Percentiles rank a stretch among this genome's conserved stretches.
Conservation (phyloP, 768 basidiomycete species). For the Pleurotus ostreatus region DNA sequence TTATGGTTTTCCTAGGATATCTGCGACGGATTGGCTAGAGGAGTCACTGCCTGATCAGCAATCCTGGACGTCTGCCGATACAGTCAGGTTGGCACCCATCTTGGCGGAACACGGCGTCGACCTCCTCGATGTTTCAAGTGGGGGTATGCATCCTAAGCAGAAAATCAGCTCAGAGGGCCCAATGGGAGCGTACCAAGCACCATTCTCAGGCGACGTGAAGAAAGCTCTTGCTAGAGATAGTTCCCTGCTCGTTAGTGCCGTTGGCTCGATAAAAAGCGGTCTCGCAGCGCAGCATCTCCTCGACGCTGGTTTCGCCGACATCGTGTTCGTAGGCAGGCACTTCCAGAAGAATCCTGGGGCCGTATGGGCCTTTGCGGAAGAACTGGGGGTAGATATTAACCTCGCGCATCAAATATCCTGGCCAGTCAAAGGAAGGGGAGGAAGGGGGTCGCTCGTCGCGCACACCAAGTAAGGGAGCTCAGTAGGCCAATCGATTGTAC, state of each 20-base stretch:
- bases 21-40: constrained; percentile 59
- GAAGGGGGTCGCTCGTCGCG: background rate
- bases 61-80: constrained; percentile 56
- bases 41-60: constrained; percentile 41
- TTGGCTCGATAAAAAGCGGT: constrained; percentile 54
- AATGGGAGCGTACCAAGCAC: constrained; percentile 14
- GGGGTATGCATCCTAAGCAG: constrained; percentile 37
- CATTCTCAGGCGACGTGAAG: constrained; percentile 49
- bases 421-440: constrained; percentile 40
- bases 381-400: constrained; percentile 45
- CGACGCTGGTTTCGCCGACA: constrained; percentile 56
- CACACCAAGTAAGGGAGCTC: background rate
- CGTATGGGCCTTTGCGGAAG: constrained; percentile 52
- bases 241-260: constrained; percentile 37
- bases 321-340: constrained; percentile 46
- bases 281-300: constrained; percentile 54
- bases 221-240: constrained; percentile 32
- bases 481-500: no score
- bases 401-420: constrained; percentile 53
- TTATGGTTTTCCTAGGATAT: constrained; percentile 28
- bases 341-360: constrained; percentile 60
- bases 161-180: background rate
- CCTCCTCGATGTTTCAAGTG: constrained; percentile 56
- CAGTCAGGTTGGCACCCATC: constrained; percentile 41
- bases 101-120: constrained; percentile 55